phyloP scores from a whole-genome alignment of 2,329 filamentous ascomycete genomes.

The Atkinsonella texensis region DNA sequence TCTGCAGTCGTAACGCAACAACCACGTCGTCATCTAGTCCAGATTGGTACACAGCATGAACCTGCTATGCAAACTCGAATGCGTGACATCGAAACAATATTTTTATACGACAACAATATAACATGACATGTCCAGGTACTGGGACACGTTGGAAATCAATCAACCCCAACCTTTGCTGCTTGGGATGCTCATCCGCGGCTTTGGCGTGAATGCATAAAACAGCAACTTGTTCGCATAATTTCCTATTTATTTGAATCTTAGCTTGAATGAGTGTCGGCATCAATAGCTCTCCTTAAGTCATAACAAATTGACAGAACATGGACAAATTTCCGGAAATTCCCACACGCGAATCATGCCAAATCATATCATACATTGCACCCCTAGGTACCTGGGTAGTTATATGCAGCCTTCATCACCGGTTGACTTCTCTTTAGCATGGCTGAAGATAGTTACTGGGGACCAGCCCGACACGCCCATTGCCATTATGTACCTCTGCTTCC shows the following conservation, averaged over 20 bases:
- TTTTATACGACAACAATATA: too few species aligned
- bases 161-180: too few species aligned
- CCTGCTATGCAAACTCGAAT: too few species aligned
- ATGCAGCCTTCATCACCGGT: slow-evolving; percentile 4
- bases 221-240: too few species aligned
- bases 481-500: slow-evolving; percentile 85
- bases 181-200: too few species aligned
- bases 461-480: slow-evolving; percentile 45
- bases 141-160: too few species aligned
- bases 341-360: neutral
- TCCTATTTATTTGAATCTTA: neutral
- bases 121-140: too few species aligned
- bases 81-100: too few species aligned
- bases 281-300: neutral
- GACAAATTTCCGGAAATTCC: neutral
- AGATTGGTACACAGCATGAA: too few species aligned
- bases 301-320: neutral
- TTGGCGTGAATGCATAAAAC: too few species aligned
- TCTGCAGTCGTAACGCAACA: too few species aligned
- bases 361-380: neutral
- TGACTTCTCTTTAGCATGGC: slow-evolving; percentile 24
- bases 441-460: slow-evolving; percentile 60
- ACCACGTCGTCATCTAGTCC: too few species aligned
- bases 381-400: neutral
- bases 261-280: neutral